Evolutionary conservation across 176 grass and related monocot genomes (phyloP).

Genomic region (sorghum (Sorghum bicolor)): DNA sequence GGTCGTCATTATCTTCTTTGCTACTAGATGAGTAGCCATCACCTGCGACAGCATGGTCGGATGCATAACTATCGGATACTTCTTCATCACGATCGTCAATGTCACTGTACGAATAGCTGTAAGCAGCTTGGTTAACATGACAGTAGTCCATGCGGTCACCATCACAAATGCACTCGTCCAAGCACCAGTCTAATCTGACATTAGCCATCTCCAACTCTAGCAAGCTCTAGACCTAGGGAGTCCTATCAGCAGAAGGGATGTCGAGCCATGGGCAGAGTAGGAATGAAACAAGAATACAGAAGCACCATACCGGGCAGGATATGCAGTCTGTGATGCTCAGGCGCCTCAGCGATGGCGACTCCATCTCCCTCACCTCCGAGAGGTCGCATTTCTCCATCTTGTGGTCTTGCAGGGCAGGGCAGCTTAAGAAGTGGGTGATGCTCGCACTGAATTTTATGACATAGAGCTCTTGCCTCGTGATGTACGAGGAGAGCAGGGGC

Average conservation of each 20-base stretch:
- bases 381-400: too few relatives aligned
- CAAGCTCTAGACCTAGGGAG: neutral
- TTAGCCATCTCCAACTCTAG: neutral
- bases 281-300: neutral
- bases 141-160: neutral
- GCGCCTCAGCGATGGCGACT: neutral
- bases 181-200: neutral
- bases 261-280: neutral
- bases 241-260: neutral
- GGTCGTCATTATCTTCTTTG: too few relatives aligned
- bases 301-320: neutral
- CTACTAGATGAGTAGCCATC: too few relatives aligned
- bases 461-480: too few relatives aligned
- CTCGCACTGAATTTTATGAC: too few relatives aligned
- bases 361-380: neutral
- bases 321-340: too few relatives aligned
- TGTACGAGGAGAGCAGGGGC: too few relatives aligned
- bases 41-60: too few relatives aligned
- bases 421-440: too few relatives aligned
- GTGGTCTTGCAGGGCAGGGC: too few relatives aligned
- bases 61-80: neutral
- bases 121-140: neutral
- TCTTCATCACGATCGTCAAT: neutral
- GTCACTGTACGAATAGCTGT: neutral
- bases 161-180: neutral